A percentile compares a stretch with the other conserved stretches of the same genome.
Conservation (phyloP, 2,329 filamentous ascomycete species). For the Lecanosticta acicola region DNA sequence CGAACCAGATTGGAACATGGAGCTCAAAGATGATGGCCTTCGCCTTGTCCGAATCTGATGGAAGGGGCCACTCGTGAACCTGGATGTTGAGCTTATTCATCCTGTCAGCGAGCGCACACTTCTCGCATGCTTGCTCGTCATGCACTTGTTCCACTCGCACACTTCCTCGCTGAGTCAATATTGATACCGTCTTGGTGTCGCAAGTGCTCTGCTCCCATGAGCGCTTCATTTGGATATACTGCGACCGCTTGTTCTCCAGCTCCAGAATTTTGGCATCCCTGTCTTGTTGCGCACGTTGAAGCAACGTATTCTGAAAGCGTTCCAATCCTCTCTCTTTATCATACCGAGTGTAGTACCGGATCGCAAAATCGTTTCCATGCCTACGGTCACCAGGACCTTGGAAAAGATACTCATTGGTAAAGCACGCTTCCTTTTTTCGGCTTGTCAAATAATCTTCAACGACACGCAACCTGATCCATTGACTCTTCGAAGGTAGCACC, state of each 20-base stretch:
- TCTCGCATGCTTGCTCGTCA: constrained; percentile 41
- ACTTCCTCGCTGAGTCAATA: constrained; percentile 9
- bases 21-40: constrained; percentile 51
- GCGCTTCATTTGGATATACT: constrained; percentile 31
- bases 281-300: too few relatives aligned
- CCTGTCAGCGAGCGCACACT: constrained; percentile 38
- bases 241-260: too few relatives aligned
- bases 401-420: constrained; percentile 44
- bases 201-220: background rate
- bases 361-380: too few relatives aligned
- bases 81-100: constrained; percentile 40
- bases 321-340: too few relatives aligned
- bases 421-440: constrained; percentile 30
- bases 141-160: constrained; percentile 29
- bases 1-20: constrained; percentile 40
- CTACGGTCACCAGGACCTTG: constrained; percentile 27
- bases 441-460: constrained; percentile 48
- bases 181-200: constrained; percentile 2
- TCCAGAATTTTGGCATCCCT: too few relatives aligned
- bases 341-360: too few relatives aligned
- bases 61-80: constrained; percentile 49
- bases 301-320: too few relatives aligned
- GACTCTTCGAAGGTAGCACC: constrained; percentile 42
- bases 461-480: constrained; percentile 47
- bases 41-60: constrained; percentile 29